Evolutionary conservation across 352 stramenopile genomes (phyloP).

Genomic region (Phytopythium cucurbitacearum): DNA sequence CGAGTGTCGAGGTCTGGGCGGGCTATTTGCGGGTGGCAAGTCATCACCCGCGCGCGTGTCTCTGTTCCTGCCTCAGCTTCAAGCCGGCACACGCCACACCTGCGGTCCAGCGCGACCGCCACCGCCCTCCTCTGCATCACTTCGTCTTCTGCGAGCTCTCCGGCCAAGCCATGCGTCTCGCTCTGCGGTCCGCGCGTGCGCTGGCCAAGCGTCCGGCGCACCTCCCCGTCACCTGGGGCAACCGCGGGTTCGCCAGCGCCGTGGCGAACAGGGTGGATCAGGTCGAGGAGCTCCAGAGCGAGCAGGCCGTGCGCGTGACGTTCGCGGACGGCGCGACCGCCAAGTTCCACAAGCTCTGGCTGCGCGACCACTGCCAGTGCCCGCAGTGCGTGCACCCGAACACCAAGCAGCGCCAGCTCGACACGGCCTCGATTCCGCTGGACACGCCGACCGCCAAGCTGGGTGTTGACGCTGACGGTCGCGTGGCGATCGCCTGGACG

Average conservation of each 20-base stretch:
- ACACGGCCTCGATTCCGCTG: conserved; percentile 74
- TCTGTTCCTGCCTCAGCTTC: too few relatives aligned
- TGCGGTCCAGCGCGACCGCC: too few relatives aligned
- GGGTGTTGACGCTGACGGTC: conserved; percentile 22
- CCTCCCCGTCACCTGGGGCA: too few relatives aligned
- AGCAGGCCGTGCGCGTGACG: conserved; percentile 56
- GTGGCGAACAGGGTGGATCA: conserved; percentile 14
- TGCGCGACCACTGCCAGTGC: conserved; percentile 81
- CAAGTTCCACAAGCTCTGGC: conserved; percentile 84
- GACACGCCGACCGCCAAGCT: conserved; percentile 39
- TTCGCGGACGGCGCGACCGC: conserved; percentile 74
- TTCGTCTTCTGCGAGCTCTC: too few relatives aligned
- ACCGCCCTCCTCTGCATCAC: too few relatives aligned
- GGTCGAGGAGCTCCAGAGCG: conserved; percentile 46
- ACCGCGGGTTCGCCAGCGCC: neutral
- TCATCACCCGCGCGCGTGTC: too few relatives aligned
- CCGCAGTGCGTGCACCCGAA: conserved; percentile 57
- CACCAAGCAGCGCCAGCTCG: conserved; percentile 68
- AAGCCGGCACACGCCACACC: too few relatives aligned
- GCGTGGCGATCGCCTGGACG: conserved; percentile 57
- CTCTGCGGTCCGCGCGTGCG: too few relatives aligned
- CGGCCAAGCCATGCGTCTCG: too few relatives aligned
- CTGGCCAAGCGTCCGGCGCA: too few relatives aligned
- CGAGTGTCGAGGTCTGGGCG: too few relatives aligned
- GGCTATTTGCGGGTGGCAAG: too few relatives aligned